These are phyloP conservation scores for Rhizopus sp. DNA, from an alignment of 371 early-diverging fungal genomes.

Conservation along the genomic window DNA sequence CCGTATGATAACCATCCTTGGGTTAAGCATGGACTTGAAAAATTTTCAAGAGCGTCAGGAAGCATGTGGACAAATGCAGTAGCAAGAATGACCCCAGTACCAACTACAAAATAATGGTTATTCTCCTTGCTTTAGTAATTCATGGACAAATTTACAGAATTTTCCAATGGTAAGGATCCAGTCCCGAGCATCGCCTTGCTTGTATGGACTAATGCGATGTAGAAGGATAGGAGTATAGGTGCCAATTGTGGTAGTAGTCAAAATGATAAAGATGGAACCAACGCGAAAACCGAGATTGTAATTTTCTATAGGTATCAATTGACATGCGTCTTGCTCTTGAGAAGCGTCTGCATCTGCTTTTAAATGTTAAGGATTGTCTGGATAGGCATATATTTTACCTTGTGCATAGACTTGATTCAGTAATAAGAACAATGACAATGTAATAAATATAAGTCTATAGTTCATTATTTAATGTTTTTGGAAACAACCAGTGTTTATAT, in stretches of 20 bases:
- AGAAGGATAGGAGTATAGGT: constrained; percentile 39
- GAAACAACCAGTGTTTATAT: constrained; percentile 3
- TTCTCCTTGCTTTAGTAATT: neutral
- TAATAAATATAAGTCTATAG: neutral
- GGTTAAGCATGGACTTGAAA: constrained; percentile 42
- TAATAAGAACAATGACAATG: neutral
- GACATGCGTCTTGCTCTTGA: constrained; percentile 25
- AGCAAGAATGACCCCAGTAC: constrained; percentile 49
- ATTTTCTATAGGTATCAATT: constrained; percentile 24
- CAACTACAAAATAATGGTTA: constrained; percentile 24
- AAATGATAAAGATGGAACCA: constrained; percentile 33
- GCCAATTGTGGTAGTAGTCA: constrained; percentile 25
- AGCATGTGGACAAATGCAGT: constrained; percentile 54
- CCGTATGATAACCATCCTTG: constrained; percentile 38
- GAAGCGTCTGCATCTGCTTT: neutral
- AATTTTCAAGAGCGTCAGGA: constrained; percentile 42
- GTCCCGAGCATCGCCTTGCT: constrained; percentile 28
- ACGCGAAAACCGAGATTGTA: constrained; percentile 38
- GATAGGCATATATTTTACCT: neutral
- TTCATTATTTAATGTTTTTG: constrained; percentile 1
- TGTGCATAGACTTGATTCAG: constrained; percentile 7
- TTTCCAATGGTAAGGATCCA: constrained; percentile 45
- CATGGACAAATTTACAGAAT: constrained; percentile 34
- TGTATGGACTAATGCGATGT: constrained; percentile 33
- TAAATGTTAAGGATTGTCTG: neutral